A percentile compares a stretch with the other conserved stretches of the same genome.
phyloP scores from a whole-genome alignment of 2,329 filamentous ascomycete species.

The Diaporthe citri region DNA sequence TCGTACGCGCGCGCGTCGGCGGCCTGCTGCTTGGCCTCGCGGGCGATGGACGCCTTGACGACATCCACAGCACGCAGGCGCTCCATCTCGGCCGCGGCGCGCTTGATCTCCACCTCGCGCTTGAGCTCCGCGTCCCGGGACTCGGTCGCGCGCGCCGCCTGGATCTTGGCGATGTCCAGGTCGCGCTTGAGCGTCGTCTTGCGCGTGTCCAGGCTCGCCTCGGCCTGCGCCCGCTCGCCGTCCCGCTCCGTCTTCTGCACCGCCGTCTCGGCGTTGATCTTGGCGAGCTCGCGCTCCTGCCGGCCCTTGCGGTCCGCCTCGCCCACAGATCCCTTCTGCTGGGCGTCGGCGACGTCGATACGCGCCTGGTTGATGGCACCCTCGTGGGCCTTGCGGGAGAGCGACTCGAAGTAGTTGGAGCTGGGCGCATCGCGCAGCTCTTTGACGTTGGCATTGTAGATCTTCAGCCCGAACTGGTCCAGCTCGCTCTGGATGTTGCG shows the following conservation, averaged over 20 bases:
- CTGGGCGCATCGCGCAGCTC: conserved; percentile 86
- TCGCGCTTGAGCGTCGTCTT: conserved; percentile 80
- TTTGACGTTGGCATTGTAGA: conserved; percentile 82
- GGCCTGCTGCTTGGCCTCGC: conserved; percentile 76
- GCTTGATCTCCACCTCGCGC: conserved; percentile 81
- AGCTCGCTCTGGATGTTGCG: conserved; percentile 84
- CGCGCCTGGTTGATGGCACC: conserved; percentile 84
- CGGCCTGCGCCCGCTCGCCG: conserved; percentile 82
- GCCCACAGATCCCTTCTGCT: conserved; percentile 77
- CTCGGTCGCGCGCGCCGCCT: conserved; percentile 80
- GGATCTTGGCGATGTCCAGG: conserved; percentile 81
- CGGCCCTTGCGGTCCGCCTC: conserved; percentile 83
- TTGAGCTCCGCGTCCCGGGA: conserved; percentile 84
- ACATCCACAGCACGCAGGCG: conserved; percentile 82
- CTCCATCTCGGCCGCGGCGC: conserved; percentile 84
- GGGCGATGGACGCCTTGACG: conserved; percentile 78
- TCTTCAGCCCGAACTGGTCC: conserved; percentile 82
- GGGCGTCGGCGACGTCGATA: conserved; percentile 75
- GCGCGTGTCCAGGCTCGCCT: conserved; percentile 79
- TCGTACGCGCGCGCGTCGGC: conserved; percentile 76
- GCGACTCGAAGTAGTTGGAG: conserved; percentile 85
- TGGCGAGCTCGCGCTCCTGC: conserved; percentile 87
- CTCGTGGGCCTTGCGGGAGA: conserved; percentile 87
- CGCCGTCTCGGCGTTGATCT: conserved; percentile 88
- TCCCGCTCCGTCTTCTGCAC: conserved; percentile 74